Evolutionary conservation across 2,329 filamentous ascomycete species (phyloP).

Genomic region (Paramyrothecium sp.): DNA sequence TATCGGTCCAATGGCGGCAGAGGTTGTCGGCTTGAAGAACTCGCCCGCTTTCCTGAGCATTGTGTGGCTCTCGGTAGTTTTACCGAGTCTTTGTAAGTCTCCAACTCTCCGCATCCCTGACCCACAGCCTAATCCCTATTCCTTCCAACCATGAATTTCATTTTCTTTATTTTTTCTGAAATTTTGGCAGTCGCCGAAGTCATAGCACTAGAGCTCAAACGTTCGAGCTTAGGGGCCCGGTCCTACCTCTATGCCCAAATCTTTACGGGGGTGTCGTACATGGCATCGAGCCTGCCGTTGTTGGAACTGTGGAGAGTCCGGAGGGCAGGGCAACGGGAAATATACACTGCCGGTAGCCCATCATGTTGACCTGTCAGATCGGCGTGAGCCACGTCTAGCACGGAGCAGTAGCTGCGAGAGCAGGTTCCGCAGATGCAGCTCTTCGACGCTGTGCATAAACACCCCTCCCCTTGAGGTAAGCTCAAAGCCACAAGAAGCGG

Average conservation of each 20-base stretch:
- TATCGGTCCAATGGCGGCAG: not conserved
- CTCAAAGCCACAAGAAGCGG: too few species aligned
- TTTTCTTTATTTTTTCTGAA: too few species aligned
- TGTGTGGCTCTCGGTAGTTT: not conserved
- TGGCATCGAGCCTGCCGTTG: not conserved
- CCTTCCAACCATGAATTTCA: not conserved
- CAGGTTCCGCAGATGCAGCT: not conserved
- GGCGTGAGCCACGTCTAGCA: not conserved
- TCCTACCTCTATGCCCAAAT: not conserved
- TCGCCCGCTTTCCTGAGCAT: conserved; percentile 1
- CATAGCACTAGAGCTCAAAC: not conserved
- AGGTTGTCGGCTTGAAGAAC: conserved; percentile 2
- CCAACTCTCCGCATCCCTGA: not conserved
- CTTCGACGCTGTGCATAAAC: not conserved
- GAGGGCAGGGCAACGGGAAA: not conserved
- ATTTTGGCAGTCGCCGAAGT: not conserved
- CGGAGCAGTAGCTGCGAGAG: not conserved
- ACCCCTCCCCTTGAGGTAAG: too few species aligned
- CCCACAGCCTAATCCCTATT: not conserved
- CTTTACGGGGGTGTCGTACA: not conserved
- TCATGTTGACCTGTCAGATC: not conserved
- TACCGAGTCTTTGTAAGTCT: conserved; percentile 3
- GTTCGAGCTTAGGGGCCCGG: not conserved
- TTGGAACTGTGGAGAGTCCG: not conserved
- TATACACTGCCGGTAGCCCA: not conserved